These are phyloP conservation scores for Kwoniella dejecticola DNA, from an alignment of 768 basidiomycete species.

Conservation along the genomic window DNA sequence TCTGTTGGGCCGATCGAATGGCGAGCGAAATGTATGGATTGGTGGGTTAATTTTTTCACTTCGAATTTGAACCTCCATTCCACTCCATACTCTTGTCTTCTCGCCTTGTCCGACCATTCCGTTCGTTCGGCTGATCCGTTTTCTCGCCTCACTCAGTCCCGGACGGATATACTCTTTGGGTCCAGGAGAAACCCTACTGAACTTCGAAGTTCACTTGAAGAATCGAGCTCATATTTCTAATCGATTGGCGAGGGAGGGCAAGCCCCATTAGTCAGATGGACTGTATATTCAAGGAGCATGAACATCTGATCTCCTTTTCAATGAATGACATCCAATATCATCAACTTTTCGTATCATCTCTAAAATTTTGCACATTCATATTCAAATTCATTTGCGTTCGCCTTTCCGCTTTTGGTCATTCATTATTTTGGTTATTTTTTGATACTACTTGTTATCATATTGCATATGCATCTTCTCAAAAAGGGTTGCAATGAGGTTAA, in stretches of 20 bases:
- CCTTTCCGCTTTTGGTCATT: background rate
- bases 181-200: constrained; percentile 77
- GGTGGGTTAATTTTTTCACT: constrained; percentile 60
- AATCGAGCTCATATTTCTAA: constrained; percentile 55
- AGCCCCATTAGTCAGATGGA: constrained; percentile 13
- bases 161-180: constrained; percentile 84
- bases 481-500: too few relatives aligned
- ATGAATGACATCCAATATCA: too few relatives aligned
- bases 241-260: constrained; percentile 23
- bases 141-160: too few relatives aligned
- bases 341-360: too few relatives aligned
- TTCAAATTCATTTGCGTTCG: background rate
- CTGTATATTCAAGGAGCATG: too few relatives aligned
- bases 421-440: background rate
- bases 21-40: constrained; percentile 95
- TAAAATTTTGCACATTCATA: background rate
- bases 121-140: too few relatives aligned
- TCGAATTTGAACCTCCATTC: background rate
- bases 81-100: background rate
- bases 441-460: background rate
- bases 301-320: too few relatives aligned
- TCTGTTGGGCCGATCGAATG: constrained; percentile 70
- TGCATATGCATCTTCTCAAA: too few relatives aligned
- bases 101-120: background rate
- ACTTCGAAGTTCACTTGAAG: constrained; percentile 86